Base-by-base conservation (phyloP, 2,329 filamentous ascomycete species). In the Trichophyton rubrum region DNA sequence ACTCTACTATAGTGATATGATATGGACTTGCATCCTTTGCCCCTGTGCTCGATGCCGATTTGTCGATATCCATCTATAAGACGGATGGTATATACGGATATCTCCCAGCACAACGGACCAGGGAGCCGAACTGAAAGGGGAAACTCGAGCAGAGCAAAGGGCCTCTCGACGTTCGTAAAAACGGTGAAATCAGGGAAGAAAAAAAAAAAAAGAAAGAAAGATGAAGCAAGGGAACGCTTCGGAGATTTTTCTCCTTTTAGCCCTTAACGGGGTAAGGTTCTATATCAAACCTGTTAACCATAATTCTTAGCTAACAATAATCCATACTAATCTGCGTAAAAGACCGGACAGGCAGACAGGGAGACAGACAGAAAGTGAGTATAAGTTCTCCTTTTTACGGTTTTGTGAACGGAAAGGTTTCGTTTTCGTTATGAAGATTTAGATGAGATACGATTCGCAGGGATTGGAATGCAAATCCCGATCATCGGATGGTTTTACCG, bases 371-470 rank as follows among this genome's bases (percentile, higher is more conserved):
- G n/a, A 55, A 17, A n/a, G 9, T 33, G 11, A 35, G 51, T 3
- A 8, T 33, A 9, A 38, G 9, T 13, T 38, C 15, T 55, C 33
- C 38, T 33, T 53, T 55, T 55, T 35, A 35, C 20, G 27, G 51
- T 55, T 55, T 55, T 17, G 33, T 55, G 51, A 24, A 20, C 17
- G 15, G n/a, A 17, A 6, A 35, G 51, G 27, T 55, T 55, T 55
- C 51, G 51, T 55, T 55, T 55, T 55, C 51, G 51, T 55, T n/a
- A 35, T 55, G 51, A 55, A 55, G 30, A 35, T 43, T 55, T 27
- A 55, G 51, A 55, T 55, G 51, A 33, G 51, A 55, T 55, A 35
- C 51, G 51, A 55, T 55, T 55, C 45, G 22, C 45, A 51, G 22
- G 45, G 45, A 51, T 51, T 55, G 51, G 24, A 55, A 8, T 55